Conservation (phyloP, 345 rosid genomes). For the Boechera divaricarpa region DNA sequence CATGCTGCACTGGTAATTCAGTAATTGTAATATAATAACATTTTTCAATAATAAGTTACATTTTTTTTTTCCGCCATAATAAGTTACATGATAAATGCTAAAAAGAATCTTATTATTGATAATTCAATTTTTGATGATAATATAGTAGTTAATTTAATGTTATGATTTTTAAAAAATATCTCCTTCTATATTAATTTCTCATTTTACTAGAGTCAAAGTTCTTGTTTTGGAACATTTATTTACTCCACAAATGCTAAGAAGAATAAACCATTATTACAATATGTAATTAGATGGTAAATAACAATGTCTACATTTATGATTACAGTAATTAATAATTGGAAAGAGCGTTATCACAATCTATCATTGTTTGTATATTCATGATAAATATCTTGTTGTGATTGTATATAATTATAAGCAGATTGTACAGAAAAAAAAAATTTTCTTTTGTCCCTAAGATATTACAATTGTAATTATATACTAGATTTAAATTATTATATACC, state of each 20-base stretch:
- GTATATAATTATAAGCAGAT: neutral
- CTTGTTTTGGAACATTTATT: no score
- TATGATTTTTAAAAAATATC: neutral
- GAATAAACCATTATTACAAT: neutral
- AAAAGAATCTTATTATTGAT: no score
- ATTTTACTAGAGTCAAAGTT: neutral
- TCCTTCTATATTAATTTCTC: neutral
- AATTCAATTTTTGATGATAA: no score
- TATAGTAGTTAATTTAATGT: no score
- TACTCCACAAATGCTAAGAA: neutral
- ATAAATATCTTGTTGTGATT: neutral
- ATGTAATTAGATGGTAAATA: neutral
- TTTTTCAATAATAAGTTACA: no score
- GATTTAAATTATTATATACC: no score
- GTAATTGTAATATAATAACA: no score
- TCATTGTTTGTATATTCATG: neutral
- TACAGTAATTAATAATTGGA: neutral
- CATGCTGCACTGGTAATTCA: constrained; percentile 4
- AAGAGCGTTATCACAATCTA: neutral
- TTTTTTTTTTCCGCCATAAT: no score
- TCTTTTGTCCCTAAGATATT: neutral
- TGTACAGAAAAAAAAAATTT: neutral
- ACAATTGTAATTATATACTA: no score
- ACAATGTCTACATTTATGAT: neutral
- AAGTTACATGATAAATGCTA: no score